These are phyloP conservation scores for Trichocladium uniseriatum DNA, from an alignment of 495 filamentous ascomycete species.

Conservation along the genomic window DNA sequence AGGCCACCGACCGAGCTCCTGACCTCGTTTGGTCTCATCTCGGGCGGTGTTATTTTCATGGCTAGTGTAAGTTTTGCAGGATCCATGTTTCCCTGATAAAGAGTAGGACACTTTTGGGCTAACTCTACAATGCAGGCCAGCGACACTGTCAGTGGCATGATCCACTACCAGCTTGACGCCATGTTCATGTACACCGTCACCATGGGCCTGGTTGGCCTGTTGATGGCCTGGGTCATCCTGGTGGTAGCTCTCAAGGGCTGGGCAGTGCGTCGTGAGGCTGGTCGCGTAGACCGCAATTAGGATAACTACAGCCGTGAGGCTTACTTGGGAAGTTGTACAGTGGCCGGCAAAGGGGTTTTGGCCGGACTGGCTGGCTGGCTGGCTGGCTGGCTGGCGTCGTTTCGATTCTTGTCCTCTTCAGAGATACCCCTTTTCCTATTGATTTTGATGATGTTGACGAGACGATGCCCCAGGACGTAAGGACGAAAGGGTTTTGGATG, in stretches of 20 bases:
- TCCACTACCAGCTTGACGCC: conserved; percentile 59
- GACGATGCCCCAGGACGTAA: not conserved
- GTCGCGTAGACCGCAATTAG: not conserved
- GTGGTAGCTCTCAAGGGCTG: conserved; percentile 84
- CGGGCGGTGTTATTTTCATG: conserved; percentile 91
- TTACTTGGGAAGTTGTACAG: too few relatives aligned
- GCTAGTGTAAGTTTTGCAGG: conserved; percentile 61
- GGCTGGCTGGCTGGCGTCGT: too few relatives aligned
- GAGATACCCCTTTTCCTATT: conserved; percentile 19
- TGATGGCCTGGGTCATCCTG: conserved; percentile 78
- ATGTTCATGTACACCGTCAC: conserved; percentile 94
- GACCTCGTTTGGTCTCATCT: conserved; percentile 74
- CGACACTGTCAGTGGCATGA: conserved; percentile 68
- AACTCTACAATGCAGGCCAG: conserved; percentile 40
- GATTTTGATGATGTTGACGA: conserved; percentile 3
- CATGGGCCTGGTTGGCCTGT: conserved; percentile 70
- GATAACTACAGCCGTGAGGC: too few relatives aligned
- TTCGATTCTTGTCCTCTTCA: conserved; percentile 14
- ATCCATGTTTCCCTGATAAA: too few relatives aligned
- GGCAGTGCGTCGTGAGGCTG: conserved; percentile 56
- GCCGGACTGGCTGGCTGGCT: too few relatives aligned
- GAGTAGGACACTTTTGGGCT: too few relatives aligned
- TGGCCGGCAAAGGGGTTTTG: too few relatives aligned
- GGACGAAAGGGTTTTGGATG: not conserved
- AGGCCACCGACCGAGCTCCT: conserved; percentile 88